Evolutionary conservation across 352 stramenopile genomes (phyloP).

Genomic region (Phytophthora agathidicida): DNA sequence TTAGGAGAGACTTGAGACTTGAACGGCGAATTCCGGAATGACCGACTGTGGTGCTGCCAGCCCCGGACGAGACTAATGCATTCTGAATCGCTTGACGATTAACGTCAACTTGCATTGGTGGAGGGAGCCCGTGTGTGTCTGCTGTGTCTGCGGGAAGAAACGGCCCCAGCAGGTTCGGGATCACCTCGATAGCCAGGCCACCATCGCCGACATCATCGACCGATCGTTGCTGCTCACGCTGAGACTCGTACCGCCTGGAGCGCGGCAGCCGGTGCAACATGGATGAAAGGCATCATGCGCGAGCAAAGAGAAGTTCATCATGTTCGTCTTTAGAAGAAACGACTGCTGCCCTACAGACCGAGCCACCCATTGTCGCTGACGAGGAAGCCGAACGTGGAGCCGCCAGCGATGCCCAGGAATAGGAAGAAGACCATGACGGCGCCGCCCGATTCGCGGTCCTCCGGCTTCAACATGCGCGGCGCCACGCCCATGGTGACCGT

Average conservation of each 20-base stretch:
- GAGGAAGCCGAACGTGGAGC: constrained; percentile 58
- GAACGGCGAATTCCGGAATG: constrained; percentile 28
- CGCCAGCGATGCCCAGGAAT: constrained; percentile 58
- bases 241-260: constrained; percentile 18
- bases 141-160: constrained; percentile 21
- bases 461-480: constrained; percentile 50
- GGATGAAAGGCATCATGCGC: neutral
- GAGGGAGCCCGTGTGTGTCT: constrained; percentile 19
- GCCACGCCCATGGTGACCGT: constrained; percentile 70
- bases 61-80: constrained; percentile 16
- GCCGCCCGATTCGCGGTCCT: constrained; percentile 64
- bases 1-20: neutral
- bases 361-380: constrained; percentile 58
- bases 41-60: neutral
- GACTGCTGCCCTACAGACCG: constrained; percentile 38
- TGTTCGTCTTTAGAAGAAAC: no score
- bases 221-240: constrained; percentile 9
- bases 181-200: constrained; percentile 12
- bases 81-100: constrained; percentile 20
- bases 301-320: no score
- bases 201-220: constrained; percentile 23
- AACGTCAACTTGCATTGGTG: constrained; percentile 29
- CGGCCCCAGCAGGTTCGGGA: constrained; percentile 10
- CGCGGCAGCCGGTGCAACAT: constrained; percentile 14
- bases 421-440: constrained; percentile 66